Percentiles rank a stretch among this genome's conserved stretches.
These are phyloP conservation scores for Pleurozium schreberi DNA, from an alignment of 225 moss, liverwort and hornwort species.

Conservation along the genomic window DNA sequence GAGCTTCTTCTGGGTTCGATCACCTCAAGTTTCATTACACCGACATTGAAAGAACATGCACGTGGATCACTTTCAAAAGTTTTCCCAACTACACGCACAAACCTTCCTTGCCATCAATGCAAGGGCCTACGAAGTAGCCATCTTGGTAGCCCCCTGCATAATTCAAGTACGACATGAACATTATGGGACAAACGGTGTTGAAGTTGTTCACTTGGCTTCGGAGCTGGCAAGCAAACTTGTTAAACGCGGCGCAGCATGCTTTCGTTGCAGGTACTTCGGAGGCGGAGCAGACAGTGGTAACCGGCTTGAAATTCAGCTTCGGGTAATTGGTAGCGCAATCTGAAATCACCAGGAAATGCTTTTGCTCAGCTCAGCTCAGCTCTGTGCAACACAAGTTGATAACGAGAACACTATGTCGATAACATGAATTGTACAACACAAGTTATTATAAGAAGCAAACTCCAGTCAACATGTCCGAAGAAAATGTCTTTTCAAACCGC, in stretches of 20 bases:
- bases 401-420: no score
- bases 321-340: neutral
- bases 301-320: constrained; percentile 35
- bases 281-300: constrained; percentile 39
- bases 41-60: neutral
- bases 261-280: constrained; percentile 7
- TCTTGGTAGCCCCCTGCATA: constrained; percentile 41
- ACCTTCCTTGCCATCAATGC: constrained; percentile 20
- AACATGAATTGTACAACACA: neutral
- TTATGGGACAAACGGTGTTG: constrained; percentile 47
- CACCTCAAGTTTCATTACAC: neutral
- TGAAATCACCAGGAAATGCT: neutral
- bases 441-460: neutral
- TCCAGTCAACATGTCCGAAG: no score
- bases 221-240: constrained; percentile 28
- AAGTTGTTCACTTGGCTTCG: constrained; percentile 48
- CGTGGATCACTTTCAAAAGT: neutral
- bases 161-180: constrained; percentile 51
- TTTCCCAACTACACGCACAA: constrained; percentile 7
- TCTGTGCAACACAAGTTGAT: no score
- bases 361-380: neutral
- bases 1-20: neutral
- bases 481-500: neutral
- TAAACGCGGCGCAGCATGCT: constrained; percentile 46
- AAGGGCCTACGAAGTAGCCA: constrained; percentile 28